These are phyloP conservation scores for Xerocomus subilludens DNA, from an alignment of 1,284 basidiomycete species.

Conservation along the genomic window DNA sequence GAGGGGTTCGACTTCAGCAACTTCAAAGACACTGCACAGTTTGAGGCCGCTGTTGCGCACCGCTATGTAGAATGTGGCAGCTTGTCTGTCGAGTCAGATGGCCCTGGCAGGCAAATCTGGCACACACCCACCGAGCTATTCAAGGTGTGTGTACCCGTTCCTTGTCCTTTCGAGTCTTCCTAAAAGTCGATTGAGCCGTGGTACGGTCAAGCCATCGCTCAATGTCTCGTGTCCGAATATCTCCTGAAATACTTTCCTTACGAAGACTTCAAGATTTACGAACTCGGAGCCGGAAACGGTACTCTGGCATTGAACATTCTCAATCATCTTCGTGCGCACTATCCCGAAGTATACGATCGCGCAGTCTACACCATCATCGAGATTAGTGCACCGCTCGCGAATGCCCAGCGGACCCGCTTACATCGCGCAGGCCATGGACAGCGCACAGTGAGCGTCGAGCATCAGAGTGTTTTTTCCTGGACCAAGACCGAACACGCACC, in stretches of 20 bases:
- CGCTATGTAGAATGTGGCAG: slow-evolving; percentile 78
- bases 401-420: slow-evolving; percentile 67
- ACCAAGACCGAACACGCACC: slow-evolving; percentile 78
- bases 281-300: slow-evolving; percentile 98
- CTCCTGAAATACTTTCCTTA: slow-evolving; percentile 95
- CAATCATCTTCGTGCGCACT: slow-evolving; percentile 77
- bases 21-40: slow-evolving; percentile 78
- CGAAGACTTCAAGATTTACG: slow-evolving; percentile 95
- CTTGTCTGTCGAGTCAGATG: slow-evolving; percentile 63
- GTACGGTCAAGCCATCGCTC: slow-evolving; percentile 92
- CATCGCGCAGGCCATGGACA: slow-evolving; percentile 48
- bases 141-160: slow-evolving; percentile 71
- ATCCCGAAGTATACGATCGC: slow-evolving; percentile 92
- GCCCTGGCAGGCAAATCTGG: slow-evolving; percentile 94
- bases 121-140: slow-evolving; percentile 99
- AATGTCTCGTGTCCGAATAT: slow-evolving; percentile 91
- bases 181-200: slow-evolving; percentile 72
- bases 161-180: slow-evolving; percentile 22
- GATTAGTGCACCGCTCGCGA: slow-evolving; percentile 84
- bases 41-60: slow-evolving; percentile 82
- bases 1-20: slow-evolving; percentile 74
- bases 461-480: slow-evolving; percentile 93
- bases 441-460: slow-evolving; percentile 75
- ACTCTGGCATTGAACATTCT: slow-evolving; percentile 92
- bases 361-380: slow-evolving; percentile 95